Percentiles rank a stretch among this genome's conserved stretches.
Evolutionary conservation across 805 yeast genomes (phyloP).

Genomic region (Nakazawaea sp.): DNA sequence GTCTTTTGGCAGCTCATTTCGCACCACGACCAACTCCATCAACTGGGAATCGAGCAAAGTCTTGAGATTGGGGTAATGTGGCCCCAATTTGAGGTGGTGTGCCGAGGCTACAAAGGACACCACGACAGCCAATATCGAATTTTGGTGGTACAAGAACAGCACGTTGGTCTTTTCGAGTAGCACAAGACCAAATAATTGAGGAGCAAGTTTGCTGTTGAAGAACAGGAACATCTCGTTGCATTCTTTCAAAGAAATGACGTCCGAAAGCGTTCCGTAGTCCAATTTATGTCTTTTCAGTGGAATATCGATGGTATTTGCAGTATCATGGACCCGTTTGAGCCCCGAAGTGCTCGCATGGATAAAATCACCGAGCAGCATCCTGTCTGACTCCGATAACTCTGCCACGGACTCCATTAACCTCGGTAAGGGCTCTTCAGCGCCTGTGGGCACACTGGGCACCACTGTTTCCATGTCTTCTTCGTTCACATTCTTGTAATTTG

Average conservation of each 20-base stretch:
- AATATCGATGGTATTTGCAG: not conserved
- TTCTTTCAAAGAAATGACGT: slow-evolving; percentile 2
- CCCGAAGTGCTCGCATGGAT: too few species aligned
- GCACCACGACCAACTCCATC: slow-evolving; percentile 23
- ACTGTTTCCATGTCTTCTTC: not conserved
- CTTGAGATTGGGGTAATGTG: slow-evolving; percentile 20
- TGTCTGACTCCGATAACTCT: too few species aligned
- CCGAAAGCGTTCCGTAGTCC: not conserved
- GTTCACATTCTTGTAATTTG: slow-evolving; percentile 22
- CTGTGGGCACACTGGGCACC: slow-evolving; percentile 6
- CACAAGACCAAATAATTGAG: slow-evolving; percentile 62
- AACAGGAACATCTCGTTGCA: slow-evolving; percentile 34
- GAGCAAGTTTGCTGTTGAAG: slow-evolving; percentile 50
- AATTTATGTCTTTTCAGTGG: not conserved
- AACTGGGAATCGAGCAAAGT: slow-evolving; percentile 17
- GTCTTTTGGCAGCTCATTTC: slow-evolving; percentile 18
- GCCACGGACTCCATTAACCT: too few species aligned
- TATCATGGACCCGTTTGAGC: not conserved
- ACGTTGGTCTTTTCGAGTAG: slow-evolving; percentile 42
- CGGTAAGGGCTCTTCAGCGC: too few species aligned
- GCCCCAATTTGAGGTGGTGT: slow-evolving; percentile 39
- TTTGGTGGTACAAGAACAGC: slow-evolving; percentile 34
- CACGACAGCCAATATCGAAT: slow-evolving; percentile 51
- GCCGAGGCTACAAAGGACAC: slow-evolving; percentile 57
- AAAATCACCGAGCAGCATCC: not conserved